A percentile compares a stretch with the other conserved stretches of the same genome.
phyloP scores from a whole-genome alignment of 176 grass and related monocot genomes.

The Poa pratensis region DNA sequence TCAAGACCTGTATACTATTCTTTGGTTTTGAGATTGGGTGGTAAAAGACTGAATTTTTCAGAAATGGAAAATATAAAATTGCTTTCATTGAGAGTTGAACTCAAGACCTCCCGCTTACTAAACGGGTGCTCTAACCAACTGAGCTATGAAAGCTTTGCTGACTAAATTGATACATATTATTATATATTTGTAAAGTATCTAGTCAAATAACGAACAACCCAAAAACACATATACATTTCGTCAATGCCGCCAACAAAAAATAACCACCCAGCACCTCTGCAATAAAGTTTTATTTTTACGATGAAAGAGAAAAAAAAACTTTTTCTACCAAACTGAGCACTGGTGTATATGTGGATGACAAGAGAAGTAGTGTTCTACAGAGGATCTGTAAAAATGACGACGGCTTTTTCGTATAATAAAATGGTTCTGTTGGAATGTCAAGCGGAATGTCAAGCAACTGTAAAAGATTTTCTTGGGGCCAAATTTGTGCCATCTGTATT shows the following conservation, averaged over 20 bases:
- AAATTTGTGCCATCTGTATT: background rate
- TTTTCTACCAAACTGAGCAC: background rate
- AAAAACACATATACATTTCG: no score
- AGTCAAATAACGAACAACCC: no score
- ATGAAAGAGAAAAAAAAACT: no score
- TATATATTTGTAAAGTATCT: no score
- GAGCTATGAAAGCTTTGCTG: conserved; percentile 49
- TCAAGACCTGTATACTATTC: conserved; percentile 38
- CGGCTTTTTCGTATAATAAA: no score
- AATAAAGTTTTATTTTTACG: background rate
- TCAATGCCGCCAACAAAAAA: background rate
- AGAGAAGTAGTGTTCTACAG: no score
- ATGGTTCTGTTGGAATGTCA: background rate
- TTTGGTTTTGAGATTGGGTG: no score
- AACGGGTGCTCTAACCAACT: conserved; percentile 67
- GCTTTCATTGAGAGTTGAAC: conserved; percentile 89
- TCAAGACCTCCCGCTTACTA: conserved; percentile 96
- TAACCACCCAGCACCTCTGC: background rate
- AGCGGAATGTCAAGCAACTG: background rate
- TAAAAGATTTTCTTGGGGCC: background rate
- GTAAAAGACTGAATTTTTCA: background rate
- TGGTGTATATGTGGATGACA: no score
- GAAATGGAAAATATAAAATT: background rate
- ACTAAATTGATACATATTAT: rapidly evolving
- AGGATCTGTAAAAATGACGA: no score